Conservation (phyloP, 139 green algal species). For the Spirogloea muscicola region DNA sequence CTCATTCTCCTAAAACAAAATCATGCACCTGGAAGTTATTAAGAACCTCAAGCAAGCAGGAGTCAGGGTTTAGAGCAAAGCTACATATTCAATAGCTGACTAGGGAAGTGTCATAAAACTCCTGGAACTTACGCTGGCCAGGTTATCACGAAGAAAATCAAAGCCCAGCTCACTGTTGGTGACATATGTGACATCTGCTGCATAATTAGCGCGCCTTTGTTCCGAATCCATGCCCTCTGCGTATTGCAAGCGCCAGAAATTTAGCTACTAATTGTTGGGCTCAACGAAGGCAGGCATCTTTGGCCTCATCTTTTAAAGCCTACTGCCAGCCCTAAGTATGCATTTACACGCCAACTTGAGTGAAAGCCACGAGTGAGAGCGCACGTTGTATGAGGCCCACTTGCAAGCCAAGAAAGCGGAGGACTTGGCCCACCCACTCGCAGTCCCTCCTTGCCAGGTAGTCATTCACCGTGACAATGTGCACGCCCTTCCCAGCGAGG, state of each 20-base stretch:
- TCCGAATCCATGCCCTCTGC: conserved; percentile 53
- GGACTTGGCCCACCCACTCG: conserved; percentile 80
- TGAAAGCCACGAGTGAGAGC: neutral
- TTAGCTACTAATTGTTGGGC: neutral
- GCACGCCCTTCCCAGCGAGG: conserved; percentile 46
- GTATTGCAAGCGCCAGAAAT: neutral
- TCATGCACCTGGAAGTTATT: too few relatives aligned
- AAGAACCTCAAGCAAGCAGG: neutral
- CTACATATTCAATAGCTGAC: neutral
- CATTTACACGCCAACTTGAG: neutral
- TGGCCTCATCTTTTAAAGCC: neutral
- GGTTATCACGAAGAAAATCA: conserved; percentile 57
- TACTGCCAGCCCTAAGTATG: neutral
- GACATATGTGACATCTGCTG: conserved; percentile 75
- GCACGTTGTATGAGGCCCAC: conserved; percentile 57
- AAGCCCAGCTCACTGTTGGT: conserved; percentile 78
- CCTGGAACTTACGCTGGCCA: conserved; percentile 45
- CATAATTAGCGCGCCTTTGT: conserved; percentile 19
- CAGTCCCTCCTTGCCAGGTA: conserved; percentile 82
- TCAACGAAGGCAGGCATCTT: neutral
- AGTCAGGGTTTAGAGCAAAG: neutral
- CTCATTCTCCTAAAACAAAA: too few relatives aligned
- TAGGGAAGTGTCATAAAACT: neutral
- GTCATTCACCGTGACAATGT: conserved; percentile 71
- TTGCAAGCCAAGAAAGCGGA: conserved; percentile 73